phyloP scores from a whole-genome alignment of 1,139 yeast species.

The Yueomyces sp. region DNA sequence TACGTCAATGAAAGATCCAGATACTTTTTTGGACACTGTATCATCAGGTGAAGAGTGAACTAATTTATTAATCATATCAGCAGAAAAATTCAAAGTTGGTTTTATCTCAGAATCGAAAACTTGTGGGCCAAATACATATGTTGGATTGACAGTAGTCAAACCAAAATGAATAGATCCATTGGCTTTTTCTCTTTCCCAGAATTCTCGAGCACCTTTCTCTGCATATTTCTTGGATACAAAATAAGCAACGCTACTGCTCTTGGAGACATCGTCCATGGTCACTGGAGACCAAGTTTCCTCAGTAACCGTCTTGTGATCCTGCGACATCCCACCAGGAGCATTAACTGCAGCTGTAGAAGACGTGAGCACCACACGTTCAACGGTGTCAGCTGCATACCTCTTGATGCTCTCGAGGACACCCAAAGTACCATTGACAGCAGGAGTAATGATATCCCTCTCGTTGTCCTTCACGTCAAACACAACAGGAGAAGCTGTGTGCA shows the following conservation, averaged over 20 bases:
- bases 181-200: slow-evolving; percentile 20
- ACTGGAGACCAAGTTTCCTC: slow-evolving; percentile 31
- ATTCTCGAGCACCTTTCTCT: slow-evolving; percentile 41
- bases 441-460: slow-evolving; percentile 26
- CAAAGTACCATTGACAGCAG: slow-evolving; percentile 38
- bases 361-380: slow-evolving; percentile 40
- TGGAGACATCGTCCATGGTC: slow-evolving; percentile 24
- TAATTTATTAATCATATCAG: slow-evolving; percentile 22
- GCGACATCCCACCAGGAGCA: slow-evolving; percentile 1
- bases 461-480: slow-evolving; percentile 10
- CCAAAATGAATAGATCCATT: slow-evolving; percentile 28
- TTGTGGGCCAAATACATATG: slow-evolving; percentile 33
- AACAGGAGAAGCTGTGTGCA: slow-evolving; percentile 34
- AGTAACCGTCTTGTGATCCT: slow-evolving; percentile 5
- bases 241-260: slow-evolving; percentile 26
- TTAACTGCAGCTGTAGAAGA: slow-evolving; percentile 39
- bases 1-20: slow-evolving; percentile 31
- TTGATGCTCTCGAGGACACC: slow-evolving; percentile 30
- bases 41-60: slow-evolving; percentile 7
- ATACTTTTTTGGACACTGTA: slow-evolving; percentile 1
- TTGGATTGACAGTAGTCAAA: slow-evolving; percentile 31
- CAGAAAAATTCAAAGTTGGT: slow-evolving; percentile 24
- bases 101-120: slow-evolving; percentile 19
- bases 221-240: slow-evolving; percentile 33
- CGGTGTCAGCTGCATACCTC: slow-evolving; percentile 30